These are phyloP conservation scores for Pholiota microspora DNA, from an alignment of 768 basidiomycete species.

Conservation along the genomic window DNA sequence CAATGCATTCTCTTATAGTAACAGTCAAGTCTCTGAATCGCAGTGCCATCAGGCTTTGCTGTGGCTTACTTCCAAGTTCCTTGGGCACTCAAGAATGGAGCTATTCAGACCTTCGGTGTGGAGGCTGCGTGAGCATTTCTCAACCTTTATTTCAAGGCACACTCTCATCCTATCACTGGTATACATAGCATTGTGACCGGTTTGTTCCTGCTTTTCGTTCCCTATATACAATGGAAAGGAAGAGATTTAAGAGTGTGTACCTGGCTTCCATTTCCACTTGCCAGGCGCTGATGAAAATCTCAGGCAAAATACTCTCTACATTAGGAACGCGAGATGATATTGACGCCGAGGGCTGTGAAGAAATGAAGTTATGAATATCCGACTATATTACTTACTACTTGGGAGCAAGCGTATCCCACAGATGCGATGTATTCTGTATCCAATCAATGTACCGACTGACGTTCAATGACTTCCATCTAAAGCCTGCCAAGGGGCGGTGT, in stretches of 20 bases:
- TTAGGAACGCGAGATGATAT: neutral
- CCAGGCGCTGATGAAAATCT: neutral
- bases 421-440: neutral
- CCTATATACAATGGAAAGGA: conserved; percentile 50
- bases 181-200: conserved; percentile 43
- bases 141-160: neutral
- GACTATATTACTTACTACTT: neutral
- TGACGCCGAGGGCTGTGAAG: neutral
- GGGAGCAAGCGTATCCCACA: neutral
- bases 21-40: neutral
- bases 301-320: conserved; percentile 17
- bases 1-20: neutral
- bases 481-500: too few species aligned
- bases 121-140: conserved; percentile 52
- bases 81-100: conserved; percentile 60
- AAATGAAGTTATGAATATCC: neutral
- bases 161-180: neutral
- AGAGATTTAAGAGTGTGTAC: conserved; percentile 41
- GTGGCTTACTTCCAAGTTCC: conserved; percentile 69
- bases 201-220: conserved; percentile 51
- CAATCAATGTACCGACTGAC: neutral
- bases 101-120: conserved; percentile 58
- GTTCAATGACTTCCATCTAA: neutral
- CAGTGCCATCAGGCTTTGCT: conserved; percentile 42
- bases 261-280: neutral